Percentiles rank a stretch among this genome's conserved stretches.
Conservation (phyloP, 441 rosid species). For the Erodium trifolium region DNA sequence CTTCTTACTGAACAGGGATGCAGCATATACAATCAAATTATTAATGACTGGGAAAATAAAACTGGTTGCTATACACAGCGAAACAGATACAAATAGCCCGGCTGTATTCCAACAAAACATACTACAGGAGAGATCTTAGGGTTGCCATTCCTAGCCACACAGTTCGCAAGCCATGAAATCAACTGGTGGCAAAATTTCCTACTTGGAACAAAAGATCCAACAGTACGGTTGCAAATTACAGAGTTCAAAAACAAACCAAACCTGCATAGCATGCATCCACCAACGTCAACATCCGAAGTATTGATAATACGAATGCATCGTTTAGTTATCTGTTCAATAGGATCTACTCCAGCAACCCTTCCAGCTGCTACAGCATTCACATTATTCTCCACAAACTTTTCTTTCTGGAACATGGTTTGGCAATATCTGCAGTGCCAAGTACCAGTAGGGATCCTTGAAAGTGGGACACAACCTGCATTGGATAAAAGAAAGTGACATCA, state of each 20-base stretch:
- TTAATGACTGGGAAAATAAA: not conserved
- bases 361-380: conserved; percentile 86
- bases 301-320: conserved; percentile 80
- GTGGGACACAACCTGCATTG: conserved; percentile 50
- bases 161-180: too few relatives aligned
- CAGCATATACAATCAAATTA: not conserved
- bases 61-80: not conserved
- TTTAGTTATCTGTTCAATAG: conserved; percentile 67
- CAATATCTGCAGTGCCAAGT: conserved; percentile 81
- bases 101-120: not conserved
- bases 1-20: not conserved
- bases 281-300: conserved; percentile 47
- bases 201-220: too few relatives aligned
- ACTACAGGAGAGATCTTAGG: too few relatives aligned
- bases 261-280: conserved; percentile 92
- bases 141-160: too few relatives aligned
- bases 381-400: conserved; percentile 60
- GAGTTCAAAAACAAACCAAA: conserved; percentile 11
- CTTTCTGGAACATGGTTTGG: conserved; percentile 44
- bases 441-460: conserved; percentile 46
- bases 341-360: conserved; percentile 79
- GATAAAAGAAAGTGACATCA: conserved; percentile 7
- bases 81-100: not conserved
- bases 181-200: too few relatives aligned
- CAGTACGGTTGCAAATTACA: too few relatives aligned